A percentile compares a stretch with the other conserved stretches of the same genome.
These are phyloP conservation scores for Ophiocordyceps camponoti-floridani DNA, from an alignment of 2,329 filamentous ascomycete species.

Conservation along the genomic window DNA sequence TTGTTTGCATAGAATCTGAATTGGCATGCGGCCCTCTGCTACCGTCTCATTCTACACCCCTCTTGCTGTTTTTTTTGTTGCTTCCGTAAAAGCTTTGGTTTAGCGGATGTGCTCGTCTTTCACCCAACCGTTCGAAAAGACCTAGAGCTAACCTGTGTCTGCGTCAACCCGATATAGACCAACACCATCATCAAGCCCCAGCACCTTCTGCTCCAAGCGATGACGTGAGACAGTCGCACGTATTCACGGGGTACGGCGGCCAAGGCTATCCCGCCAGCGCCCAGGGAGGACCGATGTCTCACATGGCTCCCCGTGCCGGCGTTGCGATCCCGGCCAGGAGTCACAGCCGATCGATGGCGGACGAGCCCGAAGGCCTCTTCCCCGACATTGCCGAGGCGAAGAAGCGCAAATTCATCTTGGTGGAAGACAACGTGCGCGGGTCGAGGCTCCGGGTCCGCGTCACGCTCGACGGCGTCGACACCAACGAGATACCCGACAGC, in stretches of 20 bases:
- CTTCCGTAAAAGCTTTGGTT: too few relatives aligned
- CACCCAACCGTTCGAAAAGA: too few relatives aligned
- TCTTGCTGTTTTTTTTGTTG: too few relatives aligned
- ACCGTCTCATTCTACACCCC: too few relatives aligned
- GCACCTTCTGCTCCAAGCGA: constrained; percentile 33
- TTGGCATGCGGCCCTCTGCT: too few relatives aligned
- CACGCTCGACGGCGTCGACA: constrained; percentile 82
- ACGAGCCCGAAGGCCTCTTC: constrained; percentile 56
- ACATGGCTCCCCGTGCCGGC: constrained; percentile 26
- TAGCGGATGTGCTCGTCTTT: too few relatives aligned
- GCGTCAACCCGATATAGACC: constrained; percentile 43
- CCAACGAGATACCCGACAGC: constrained; percentile 88
- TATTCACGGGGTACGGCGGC: constrained; percentile 50
- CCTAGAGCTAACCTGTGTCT: constrained; percentile 22
- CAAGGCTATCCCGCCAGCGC: constrained; percentile 35
- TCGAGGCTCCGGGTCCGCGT: constrained; percentile 76
- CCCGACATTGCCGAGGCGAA: constrained; percentile 78
- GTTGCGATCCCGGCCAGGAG: constrained; percentile 18
- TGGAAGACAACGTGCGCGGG: constrained; percentile 72
- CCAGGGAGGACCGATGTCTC: constrained; percentile 44
- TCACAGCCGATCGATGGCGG: constrained; percentile 26
- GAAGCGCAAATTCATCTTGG: constrained; percentile 89
- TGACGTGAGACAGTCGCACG: constrained; percentile 56
- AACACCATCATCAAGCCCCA: constrained; percentile 47
- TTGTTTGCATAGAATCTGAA: too few relatives aligned